phyloP scores from a whole-genome alignment of 1,139 yeast genomes.

The Lodderomyces margitis region DNA sequence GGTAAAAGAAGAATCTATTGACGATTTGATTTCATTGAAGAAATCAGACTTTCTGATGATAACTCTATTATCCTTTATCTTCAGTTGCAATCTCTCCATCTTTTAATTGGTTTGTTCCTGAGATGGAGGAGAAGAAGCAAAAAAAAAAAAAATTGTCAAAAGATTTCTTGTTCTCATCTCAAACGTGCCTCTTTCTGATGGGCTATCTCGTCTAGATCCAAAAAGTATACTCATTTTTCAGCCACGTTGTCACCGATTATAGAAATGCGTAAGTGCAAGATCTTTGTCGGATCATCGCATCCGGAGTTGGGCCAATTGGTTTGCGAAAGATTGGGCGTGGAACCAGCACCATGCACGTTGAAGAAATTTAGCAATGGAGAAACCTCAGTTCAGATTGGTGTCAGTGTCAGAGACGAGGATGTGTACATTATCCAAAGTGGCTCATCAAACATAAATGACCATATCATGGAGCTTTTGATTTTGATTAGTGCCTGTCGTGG shows the following conservation, averaged over 20 bases:
- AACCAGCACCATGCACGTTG: conserved; percentile 91
- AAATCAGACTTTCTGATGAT: conserved; percentile 23
- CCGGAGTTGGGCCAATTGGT: conserved; percentile 90
- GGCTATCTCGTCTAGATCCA: conserved; percentile 1
- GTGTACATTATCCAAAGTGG: conserved; percentile 95
- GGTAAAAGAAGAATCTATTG: conserved; percentile 13
- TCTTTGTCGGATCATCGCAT: conserved; percentile 94
- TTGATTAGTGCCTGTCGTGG: conserved; percentile 95
- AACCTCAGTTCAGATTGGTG: conserved; percentile 94
- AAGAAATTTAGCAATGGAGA: conserved; percentile 96
- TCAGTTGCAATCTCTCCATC: conserved; percentile 3
- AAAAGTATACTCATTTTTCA: neutral
- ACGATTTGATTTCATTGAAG: conserved; percentile 19
- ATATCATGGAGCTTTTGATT: conserved; percentile 92
- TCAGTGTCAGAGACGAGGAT: conserved; percentile 92
- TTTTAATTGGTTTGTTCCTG: too few relatives aligned
- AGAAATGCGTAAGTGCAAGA: conserved; percentile 91
- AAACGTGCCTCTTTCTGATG: conserved; percentile 3
- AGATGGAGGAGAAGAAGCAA: neutral
- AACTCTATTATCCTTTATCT: conserved; percentile 7
- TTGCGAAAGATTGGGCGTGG: conserved; percentile 87
- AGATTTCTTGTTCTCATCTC: neutral
- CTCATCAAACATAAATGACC: conserved; percentile 85
- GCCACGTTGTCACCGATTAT: conserved; percentile 2
- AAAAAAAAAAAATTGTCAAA: neutral